A percentile compares a stretch with the other conserved stretches of the same genome.
These are phyloP conservation scores for Thelonectria blattea DNA, from an alignment of 2,329 filamentous ascomycete species.

Conservation along the genomic window DNA sequence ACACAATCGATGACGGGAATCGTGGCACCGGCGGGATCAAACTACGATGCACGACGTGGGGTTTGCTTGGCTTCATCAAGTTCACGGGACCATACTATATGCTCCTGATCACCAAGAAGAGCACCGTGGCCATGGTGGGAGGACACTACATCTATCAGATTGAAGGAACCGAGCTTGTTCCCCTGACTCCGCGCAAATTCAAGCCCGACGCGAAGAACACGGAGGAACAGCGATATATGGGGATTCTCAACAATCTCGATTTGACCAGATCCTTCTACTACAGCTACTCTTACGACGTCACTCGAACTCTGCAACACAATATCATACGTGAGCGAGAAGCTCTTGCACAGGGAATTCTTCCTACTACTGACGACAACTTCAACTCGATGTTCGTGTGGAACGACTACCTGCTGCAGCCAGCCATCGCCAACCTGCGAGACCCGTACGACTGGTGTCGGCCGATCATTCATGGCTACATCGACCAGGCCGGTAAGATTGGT, in stretches of 20 bases:
- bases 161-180: constrained; percentile 89
- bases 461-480: constrained; percentile 94
- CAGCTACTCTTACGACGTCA: constrained; percentile 97
- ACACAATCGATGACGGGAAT: constrained; percentile 95
- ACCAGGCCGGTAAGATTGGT: constrained; percentile 69
- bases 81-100: constrained; percentile 98
- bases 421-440: constrained; percentile 71
- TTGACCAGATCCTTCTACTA: constrained; percentile 94
- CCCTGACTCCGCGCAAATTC: constrained; percentile 77
- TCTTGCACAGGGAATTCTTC: constrained; percentile 67
- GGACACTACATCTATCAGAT: constrained; percentile 97
- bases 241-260: constrained; percentile 90
- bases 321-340: constrained; percentile 80
- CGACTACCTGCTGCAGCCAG: constrained; percentile 82
- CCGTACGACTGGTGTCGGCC: constrained; percentile 96
- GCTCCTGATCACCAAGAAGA: constrained; percentile 94
- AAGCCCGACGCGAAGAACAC: constrained; percentile 80
- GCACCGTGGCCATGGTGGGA: constrained; percentile 93
- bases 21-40: constrained; percentile 88
- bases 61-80: constrained; percentile 89
- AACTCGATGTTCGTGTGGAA: constrained; percentile 99
- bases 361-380: constrained; percentile 67
- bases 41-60: constrained; percentile 90
- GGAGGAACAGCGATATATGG: constrained; percentile 87
- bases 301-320: constrained; percentile 89